A percentile compares a stretch with the other conserved stretches of the same genome.
Evolutionary conservation across 768 basidiomycete genomes (phyloP).

Genomic region (Tephrocybe rancida): DNA sequence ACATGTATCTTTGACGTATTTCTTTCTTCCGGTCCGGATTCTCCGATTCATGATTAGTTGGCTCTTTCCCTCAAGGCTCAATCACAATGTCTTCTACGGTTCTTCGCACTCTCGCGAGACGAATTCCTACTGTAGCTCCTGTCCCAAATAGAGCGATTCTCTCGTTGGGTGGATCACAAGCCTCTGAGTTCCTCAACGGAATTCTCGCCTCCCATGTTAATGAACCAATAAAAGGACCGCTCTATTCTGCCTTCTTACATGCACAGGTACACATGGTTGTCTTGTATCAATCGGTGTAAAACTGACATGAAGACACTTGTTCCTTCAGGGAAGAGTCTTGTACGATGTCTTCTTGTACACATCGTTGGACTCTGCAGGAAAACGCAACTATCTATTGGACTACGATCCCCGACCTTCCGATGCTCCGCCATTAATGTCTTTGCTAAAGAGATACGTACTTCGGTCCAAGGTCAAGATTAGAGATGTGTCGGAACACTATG

Average conservation of each 20-base stretch:
- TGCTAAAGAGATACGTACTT: constrained; percentile 83
- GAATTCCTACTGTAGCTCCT: constrained; percentile 57
- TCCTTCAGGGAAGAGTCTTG: constrained; percentile 78
- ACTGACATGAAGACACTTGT: constrained; percentile 14
- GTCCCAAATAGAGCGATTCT: constrained; percentile 69
- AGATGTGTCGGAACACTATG: constrained; percentile 77
- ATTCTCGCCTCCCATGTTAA: constrained; percentile 58
- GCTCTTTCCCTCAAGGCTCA: too few relatives aligned
- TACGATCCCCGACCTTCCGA: constrained; percentile 66
- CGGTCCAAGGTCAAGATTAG: constrained; percentile 87
- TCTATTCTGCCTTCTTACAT: constrained; percentile 75
- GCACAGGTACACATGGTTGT: constrained; percentile 61
- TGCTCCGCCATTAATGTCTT: constrained; percentile 59
- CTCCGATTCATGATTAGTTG: too few relatives aligned
- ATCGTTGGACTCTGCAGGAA: constrained; percentile 40
- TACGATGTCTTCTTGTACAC: constrained; percentile 90
- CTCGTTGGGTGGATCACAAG: constrained; percentile 79
- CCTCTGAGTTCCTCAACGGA: constrained; percentile 82
- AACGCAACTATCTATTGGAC: constrained; percentile 67
- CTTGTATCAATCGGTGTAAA: constrained; percentile 4
- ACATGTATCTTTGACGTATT: too few relatives aligned
- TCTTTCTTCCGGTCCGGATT: too few relatives aligned
- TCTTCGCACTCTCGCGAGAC: constrained; percentile 44
- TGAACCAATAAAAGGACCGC: constrained; percentile 46
- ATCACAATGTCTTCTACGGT: constrained; percentile 39